Evolutionary conservation across 148 eudicot genomes (phyloP).

Genomic region (Rhododendron simsii): DNA sequence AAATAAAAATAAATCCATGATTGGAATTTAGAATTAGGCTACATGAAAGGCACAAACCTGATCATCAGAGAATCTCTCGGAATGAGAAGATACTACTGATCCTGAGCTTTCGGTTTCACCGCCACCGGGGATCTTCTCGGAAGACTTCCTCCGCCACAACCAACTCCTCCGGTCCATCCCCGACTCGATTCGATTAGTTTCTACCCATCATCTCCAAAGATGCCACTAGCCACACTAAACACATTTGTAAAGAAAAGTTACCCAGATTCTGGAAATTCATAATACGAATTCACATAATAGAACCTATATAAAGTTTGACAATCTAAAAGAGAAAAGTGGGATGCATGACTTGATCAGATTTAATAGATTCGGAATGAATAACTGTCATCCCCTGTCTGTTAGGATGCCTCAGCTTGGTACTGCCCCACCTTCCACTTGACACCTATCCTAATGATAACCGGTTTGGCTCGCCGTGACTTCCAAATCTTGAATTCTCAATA

Average conservation of each 20-base stretch:
- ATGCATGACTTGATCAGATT: neutral
- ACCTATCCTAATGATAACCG: neutral
- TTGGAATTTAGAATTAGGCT: neutral
- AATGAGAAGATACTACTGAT: conserved; percentile 48
- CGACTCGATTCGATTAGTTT: neutral
- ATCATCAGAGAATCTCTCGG: conserved; percentile 82
- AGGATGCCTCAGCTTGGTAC: neutral
- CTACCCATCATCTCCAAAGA: neutral
- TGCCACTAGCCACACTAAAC: neutral
- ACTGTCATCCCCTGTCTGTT: neutral
- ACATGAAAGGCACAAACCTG: conserved; percentile 42
- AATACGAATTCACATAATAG: neutral
- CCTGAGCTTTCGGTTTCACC: conserved; percentile 78
- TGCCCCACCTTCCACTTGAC: neutral
- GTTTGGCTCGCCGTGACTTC: neutral
- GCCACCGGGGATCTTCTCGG: conserved; percentile 59
- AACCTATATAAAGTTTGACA: neutral
- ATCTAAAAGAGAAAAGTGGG: neutral
- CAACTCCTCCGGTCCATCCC: conserved; percentile 84
- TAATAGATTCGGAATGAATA: too few species aligned
- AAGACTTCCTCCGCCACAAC: conserved; percentile 83
- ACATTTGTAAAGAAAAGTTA: neutral
- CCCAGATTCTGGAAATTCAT: neutral
- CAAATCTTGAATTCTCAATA: neutral
- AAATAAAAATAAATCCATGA: neutral